Evolutionary conservation across 2,329 filamentous ascomycete species (phyloP).

Genomic region (Aspergillus sp.): DNA sequence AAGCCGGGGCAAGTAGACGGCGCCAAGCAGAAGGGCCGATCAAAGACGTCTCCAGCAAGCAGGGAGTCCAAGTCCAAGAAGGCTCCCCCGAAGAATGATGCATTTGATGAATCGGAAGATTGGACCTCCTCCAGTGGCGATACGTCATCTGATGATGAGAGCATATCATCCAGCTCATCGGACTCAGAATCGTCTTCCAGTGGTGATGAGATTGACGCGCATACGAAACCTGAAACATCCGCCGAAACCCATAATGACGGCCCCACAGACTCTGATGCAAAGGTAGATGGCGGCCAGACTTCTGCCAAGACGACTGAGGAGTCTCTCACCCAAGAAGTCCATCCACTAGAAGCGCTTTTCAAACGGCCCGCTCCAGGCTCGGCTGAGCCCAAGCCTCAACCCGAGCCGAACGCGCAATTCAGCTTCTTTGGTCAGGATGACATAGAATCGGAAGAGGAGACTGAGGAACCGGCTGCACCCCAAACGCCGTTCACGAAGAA

Average conservation of each 20-base stretch:
- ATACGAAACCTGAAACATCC: constrained; percentile 1
- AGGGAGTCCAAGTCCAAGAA: constrained; percentile 8
- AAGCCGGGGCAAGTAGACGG: constrained; percentile 31
- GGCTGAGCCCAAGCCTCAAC: constrained; percentile 35
- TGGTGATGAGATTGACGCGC: constrained; percentile 21
- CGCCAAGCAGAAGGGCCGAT: constrained; percentile 29
- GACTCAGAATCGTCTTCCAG: constrained; percentile 28
- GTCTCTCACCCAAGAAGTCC: constrained; percentile 51
- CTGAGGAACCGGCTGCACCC: constrained; percentile 51
- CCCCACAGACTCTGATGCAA: constrained; percentile 7
- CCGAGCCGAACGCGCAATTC: constrained; percentile 61
- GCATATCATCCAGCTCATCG: constrained; percentile 24
- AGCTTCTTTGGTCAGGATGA: constrained; percentile 72
- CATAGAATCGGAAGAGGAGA: constrained; percentile 50
- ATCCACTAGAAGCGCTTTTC: constrained; percentile 90
- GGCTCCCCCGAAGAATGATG: constrained; percentile 14
- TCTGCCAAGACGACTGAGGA: constrained; percentile 8
- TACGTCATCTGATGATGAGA: constrained; percentile 27
- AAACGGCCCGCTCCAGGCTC: constrained; percentile 61
- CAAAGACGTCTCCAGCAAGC: constrained; percentile 13
- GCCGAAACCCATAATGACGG: constrained; percentile 4
- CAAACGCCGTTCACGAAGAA: constrained; percentile 80
- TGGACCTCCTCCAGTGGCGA: constrained; percentile 39
- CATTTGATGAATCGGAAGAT: constrained; percentile 27
- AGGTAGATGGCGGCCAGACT: constrained; percentile 12